Evolutionary conservation across 352 stramenopile genomes (phyloP).

Genomic region (Pythium graminicola): DNA sequence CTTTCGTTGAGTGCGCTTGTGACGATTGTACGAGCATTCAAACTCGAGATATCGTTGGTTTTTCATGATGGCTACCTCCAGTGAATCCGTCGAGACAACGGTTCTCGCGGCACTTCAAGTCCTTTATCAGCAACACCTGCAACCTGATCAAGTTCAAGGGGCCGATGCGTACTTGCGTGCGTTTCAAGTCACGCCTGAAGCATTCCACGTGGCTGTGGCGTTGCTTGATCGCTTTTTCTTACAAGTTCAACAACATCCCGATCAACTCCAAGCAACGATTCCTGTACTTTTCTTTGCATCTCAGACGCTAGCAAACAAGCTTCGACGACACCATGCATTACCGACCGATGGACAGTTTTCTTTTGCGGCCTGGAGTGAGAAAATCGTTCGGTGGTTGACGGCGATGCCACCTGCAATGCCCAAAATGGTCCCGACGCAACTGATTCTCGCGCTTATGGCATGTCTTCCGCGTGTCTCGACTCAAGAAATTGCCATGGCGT

Average conservation of each 20-base stretch:
- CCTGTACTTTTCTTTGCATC: conserved; percentile 71
- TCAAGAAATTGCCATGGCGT: conserved; percentile 25
- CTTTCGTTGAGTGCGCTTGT: conserved; percentile 2
- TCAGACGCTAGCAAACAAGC: conserved; percentile 78
- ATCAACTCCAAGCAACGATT: conserved; percentile 19
- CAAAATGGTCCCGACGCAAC: conserved; percentile 67
- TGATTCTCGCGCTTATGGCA: conserved; percentile 61
- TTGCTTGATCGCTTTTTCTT: conserved; percentile 56
- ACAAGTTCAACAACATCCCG: conserved; percentile 15
- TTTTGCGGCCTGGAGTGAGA: conserved; percentile 35
- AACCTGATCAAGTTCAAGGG: conserved; percentile 47
- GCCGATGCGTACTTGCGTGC: conserved; percentile 69
- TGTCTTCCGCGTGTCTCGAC: conserved; percentile 41
- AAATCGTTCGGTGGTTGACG: conserved; percentile 60
- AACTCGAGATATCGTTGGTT: conserved; percentile 2
- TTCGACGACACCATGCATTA: conserved; percentile 51
- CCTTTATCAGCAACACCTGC: conserved; percentile 52
- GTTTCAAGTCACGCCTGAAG: conserved; percentile 74
- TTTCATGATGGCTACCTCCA: conserved; percentile 2
- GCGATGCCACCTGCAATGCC: conserved; percentile 26
- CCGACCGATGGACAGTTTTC: conserved; percentile 22
- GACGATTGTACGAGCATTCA: background rate
- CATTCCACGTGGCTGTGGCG: conserved; percentile 58
- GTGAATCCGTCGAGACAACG: conserved; percentile 28
- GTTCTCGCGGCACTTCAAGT: conserved; percentile 52